Conservation (phyloP, 768 basidiomycete genomes). For the Suillus brevipes region DNA sequence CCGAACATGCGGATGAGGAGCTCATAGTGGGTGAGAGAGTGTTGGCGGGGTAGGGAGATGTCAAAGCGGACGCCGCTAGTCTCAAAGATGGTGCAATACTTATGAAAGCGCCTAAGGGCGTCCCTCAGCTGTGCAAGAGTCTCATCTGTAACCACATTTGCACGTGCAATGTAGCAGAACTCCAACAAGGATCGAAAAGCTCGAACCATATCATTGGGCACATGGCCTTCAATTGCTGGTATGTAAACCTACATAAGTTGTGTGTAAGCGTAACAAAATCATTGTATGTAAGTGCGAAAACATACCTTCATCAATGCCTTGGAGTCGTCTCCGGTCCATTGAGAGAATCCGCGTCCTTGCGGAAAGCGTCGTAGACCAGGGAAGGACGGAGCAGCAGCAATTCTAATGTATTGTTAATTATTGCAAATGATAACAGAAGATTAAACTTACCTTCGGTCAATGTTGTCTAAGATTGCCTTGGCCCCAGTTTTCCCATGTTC, state of each 20-base stretch:
- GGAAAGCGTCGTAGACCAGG: slow-evolving; percentile 10
- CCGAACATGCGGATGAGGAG: not conserved
- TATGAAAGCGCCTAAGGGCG: slow-evolving; percentile 5
- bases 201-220: slow-evolving; percentile 30
- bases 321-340: slow-evolving; percentile 9
- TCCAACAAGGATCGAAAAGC: slow-evolving; percentile 26
- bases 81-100: slow-evolving; percentile 13
- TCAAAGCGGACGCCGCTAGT: slow-evolving; percentile 12
- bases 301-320: slow-evolving; percentile 30
- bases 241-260: slow-evolving; percentile 29
- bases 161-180: slow-evolving; percentile 26
- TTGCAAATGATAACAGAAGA: not conserved
- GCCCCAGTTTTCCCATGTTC: slow-evolving; percentile 22
- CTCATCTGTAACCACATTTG: slow-evolving; percentile 13
- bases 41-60: slow-evolving; percentile 20
- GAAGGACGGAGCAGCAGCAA: slow-evolving; percentile 29
- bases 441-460: slow-evolving; percentile 8
- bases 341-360: slow-evolving; percentile 2
- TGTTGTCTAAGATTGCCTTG: slow-evolving; percentile 33
- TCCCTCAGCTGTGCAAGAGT: slow-evolving; percentile 8
- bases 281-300: not conserved
- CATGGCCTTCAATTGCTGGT: slow-evolving; percentile 30
- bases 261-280: too few species aligned
- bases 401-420: slow-evolving; percentile 14
- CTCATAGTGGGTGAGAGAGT: slow-evolving; percentile 19